These are phyloP conservation scores for Globisporangium carolinianum DNA, from an alignment of 352 stramenopile genomes.

Conservation along the genomic window DNA sequence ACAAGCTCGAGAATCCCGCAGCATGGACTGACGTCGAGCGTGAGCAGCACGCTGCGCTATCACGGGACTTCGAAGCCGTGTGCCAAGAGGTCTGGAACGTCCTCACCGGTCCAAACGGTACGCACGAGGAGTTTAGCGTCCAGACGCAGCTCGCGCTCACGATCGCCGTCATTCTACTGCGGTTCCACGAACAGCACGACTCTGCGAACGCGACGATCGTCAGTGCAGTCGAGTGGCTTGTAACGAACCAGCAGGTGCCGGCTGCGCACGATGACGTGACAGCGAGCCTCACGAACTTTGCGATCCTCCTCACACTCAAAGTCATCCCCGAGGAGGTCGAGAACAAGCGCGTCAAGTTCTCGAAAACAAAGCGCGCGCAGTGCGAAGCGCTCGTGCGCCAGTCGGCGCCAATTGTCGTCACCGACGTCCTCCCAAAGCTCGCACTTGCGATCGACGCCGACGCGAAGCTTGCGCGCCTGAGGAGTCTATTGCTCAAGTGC, in stretches of 20 bases:
- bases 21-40: conserved; percentile 48
- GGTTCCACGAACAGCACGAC: conserved; percentile 59
- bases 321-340: conserved; percentile 73
- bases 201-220: conserved; percentile 35
- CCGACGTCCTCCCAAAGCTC: conserved; percentile 51
- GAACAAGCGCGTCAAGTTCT: conserved; percentile 76
- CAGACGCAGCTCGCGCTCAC: conserved; percentile 68
- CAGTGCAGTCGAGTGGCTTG: conserved; percentile 65
- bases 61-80: conserved; percentile 53
- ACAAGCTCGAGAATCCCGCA: conserved; percentile 52
- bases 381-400: conserved; percentile 69
- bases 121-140: conserved; percentile 45
- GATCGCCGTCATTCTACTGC: conserved; percentile 70
- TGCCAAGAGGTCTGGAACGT: conserved; percentile 77
- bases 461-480: conserved; percentile 34
- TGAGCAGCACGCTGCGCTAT: conserved; percentile 39
- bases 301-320: conserved; percentile 66
- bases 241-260: conserved; percentile 51
- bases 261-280: conserved; percentile 31
- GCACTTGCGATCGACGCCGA: conserved; percentile 46
- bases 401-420: conserved; percentile 48
- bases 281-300: conserved; percentile 59
- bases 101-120: conserved; percentile 49
- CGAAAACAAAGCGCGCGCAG: conserved; percentile 50
- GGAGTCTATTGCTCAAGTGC: conserved; percentile 48